Evolutionary conservation across 2,329 filamentous ascomycete genomes (phyloP), one percentile per base, ranked within the genome.

Genomic region (Xylariaceae sp.): DNA sequence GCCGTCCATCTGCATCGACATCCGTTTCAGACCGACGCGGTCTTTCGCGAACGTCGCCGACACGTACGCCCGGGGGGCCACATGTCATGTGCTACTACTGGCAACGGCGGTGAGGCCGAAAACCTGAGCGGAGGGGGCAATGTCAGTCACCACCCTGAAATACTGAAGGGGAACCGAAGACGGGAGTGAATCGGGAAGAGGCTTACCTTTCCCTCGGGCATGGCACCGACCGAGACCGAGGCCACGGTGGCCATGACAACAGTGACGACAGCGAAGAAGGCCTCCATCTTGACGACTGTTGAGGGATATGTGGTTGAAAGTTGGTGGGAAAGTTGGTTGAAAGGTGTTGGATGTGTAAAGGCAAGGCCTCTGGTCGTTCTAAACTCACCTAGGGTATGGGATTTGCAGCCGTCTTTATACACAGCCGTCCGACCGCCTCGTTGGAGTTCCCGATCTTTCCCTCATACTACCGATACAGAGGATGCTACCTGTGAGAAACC

Each of bases 191-290:
- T 32, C 6, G 30, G 12, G 30, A 32, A 6, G 30, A 32, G 16
- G 24, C 48, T 46, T 45, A 52, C 49, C 49, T 46, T 48, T 37
- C 47, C 47, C 47, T 45, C 26, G 29, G 41, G 39, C 33, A 41
- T 43, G 38, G 43, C 38, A 24, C 39, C 45, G 38, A 44, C 45
- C 40, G 43, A 50, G 39, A 51, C 41, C 31, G 39, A 41, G 48
- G 36, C 28, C 32, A 41, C 43, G 47, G 44, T 22, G 38, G 22
- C 41, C 47, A 50, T 43, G 28, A 43, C 39, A 48, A 41, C 45
- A 48, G 47, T 41, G 34, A 50, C 18, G 34, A 41, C 26, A 43
- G 47, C 44, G 44, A 36, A 30, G 37, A 42, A 40, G 38, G 49
- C 47, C 34, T 52, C 49, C 49, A 52, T 52, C 38, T 39, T 47